phyloP scores from a whole-genome alignment of 352 stramenopile species.

The Blastocystis sp. region DNA sequence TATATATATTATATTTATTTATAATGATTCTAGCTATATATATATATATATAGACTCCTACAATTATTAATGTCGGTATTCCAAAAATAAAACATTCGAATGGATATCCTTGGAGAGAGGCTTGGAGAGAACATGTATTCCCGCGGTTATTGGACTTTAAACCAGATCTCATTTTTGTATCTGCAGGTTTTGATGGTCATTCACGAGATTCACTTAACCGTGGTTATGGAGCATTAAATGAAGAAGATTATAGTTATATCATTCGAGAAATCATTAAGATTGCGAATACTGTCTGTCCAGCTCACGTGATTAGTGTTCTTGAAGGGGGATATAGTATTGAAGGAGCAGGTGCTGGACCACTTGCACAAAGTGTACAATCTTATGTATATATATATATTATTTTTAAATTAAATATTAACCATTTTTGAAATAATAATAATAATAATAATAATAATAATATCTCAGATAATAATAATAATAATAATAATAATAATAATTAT shows the following conservation, averaged over 20 bases:
- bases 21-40: too few species aligned
- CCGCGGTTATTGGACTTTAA: slow-evolving; percentile 39
- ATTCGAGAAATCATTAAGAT: slow-evolving; percentile 40
- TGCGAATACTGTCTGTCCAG: slow-evolving; percentile 36
- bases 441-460: background rate
- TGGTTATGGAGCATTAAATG: slow-evolving; percentile 41
- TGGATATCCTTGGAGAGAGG: slow-evolving; percentile 33
- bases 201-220: slow-evolving; percentile 42
- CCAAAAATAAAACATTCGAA: background rate
- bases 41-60: slow-evolving; percentile 5
- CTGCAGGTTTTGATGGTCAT: slow-evolving; percentile 45
- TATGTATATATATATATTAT: slow-evolving; percentile 30
- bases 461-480: background rate
- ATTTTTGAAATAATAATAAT: background rate
- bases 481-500: background rate
- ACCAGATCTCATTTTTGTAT: slow-evolving; percentile 46
- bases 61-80: slow-evolving; percentile 7
- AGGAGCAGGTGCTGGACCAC: slow-evolving; percentile 17
- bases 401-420: background rate
- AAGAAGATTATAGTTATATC: slow-evolving; percentile 44
- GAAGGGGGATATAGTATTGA: slow-evolving; percentile 40
- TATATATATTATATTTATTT: too few species aligned
- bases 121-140: slow-evolving; percentile 37
- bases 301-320: slow-evolving; percentile 38
- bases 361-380: slow-evolving; percentile 22